Conservation (phyloP, 164 flowering plant genomes). For the Saururus chinensis region DNA sequence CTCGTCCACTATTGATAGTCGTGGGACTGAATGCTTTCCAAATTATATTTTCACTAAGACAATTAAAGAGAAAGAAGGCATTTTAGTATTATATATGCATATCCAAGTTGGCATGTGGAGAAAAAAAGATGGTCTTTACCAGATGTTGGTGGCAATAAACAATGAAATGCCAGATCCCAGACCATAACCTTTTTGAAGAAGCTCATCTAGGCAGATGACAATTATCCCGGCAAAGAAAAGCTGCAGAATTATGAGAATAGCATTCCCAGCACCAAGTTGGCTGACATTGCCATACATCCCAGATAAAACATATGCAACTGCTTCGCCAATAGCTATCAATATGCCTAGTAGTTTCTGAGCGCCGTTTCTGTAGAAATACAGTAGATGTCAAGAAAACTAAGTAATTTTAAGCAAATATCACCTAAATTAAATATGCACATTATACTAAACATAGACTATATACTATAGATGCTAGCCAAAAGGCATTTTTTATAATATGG, state of each 20-base stretch:
- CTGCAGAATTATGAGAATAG: constrained; percentile 42
- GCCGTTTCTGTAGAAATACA: constrained; percentile 52
- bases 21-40: constrained; percentile 54
- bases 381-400: constrained; percentile 17
- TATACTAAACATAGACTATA: too few species aligned
- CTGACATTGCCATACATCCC: constrained; percentile 47
- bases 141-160: constrained; percentile 44
- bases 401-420: too few species aligned
- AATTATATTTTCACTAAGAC: constrained; percentile 35
- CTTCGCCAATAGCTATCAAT: constrained; percentile 46
- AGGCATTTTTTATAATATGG: too few species aligned
- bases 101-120: not conserved
- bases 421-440: too few species aligned
- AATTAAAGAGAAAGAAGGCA: not conserved
- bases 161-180: constrained; percentile 42
- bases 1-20: constrained; percentile 36
- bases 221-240: constrained; percentile 47
- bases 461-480: too few species aligned
- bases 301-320: constrained; percentile 46
- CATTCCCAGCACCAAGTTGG: constrained; percentile 46
- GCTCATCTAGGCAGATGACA: constrained; percentile 38
- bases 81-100: not conserved
- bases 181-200: too few species aligned
- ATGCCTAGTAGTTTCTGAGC: too few species aligned
- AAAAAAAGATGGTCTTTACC: constrained; percentile 15